Base-by-base conservation (phyloP, 2,329 filamentous ascomycete genomes). In the Trichoderma gracile region DNA sequence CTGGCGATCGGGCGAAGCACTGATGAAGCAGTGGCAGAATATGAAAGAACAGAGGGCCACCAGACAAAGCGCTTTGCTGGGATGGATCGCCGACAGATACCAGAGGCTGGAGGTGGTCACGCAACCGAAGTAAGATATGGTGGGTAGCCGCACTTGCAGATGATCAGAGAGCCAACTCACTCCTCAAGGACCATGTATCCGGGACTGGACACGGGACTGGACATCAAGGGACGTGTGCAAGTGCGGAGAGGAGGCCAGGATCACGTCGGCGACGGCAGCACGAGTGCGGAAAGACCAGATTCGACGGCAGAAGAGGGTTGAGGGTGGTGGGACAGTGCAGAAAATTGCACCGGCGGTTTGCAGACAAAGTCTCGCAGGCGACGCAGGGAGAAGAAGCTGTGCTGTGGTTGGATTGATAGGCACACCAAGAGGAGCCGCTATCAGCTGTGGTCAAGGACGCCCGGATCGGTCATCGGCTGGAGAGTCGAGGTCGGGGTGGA, bases 381-480 rank as follows among this genome's bases (percentile, higher is more conserved):
- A 54, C 27, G 54, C 25, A 58, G 46, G 54, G 46, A 64, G 62
- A 47, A 50, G n/a, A 38, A 38, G 33, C 33, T 5, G 25, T 43
- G 42, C 33, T 38, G 33, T 38, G 53, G 30, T 50, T 50, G 30
- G 47, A 43, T 42, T 42, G 19, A 10, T 25, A 60, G 19, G 33
- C 45, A 64, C 43, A 52, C 52, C 61, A 50, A 59, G 45, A 46
- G 45, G 52, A 57, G 58, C 45, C 43, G 64, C 52, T 62, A 46
- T 59, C 64, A 67, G 65, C 65, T 67, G 27, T 50, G 61, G 65
- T 65, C 57, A 62, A 59, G 27, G 49, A 46, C 33, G 30, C 52
- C 57, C 21, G 43, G 61, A 7, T 55, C 57, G 62, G 30, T 67
- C 65, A 67, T 67, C 49, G 53, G 61, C 33, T 54, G 61, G 27